Percentiles rank a stretch among this genome's conserved stretches.
Conservation (phyloP, 140 eudicot genomes). For the Anethum foeniculum region DNA sequence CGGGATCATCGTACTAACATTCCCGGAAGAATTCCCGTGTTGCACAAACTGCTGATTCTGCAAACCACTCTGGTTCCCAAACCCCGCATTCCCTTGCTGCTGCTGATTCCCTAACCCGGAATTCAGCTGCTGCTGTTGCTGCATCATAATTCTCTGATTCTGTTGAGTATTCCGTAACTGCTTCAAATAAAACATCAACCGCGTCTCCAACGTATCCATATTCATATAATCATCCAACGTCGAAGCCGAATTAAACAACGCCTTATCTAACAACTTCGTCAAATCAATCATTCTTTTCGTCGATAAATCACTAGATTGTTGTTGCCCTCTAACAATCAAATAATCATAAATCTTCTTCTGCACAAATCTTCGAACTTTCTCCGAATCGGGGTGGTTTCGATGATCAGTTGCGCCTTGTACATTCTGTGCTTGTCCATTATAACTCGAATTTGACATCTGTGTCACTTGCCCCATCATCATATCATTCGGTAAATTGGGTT, state of each 20-base stretch:
- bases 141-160: not conserved
- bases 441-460: constrained; percentile 2
- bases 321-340: constrained; percentile 36
- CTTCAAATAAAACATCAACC: constrained; percentile 33
- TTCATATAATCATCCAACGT: constrained; percentile 64
- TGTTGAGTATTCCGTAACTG: constrained; percentile 17
- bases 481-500: constrained; percentile 25
- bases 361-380: constrained; percentile 39
- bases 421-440: constrained; percentile 49
- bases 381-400: constrained; percentile 34
- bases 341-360: constrained; percentile 45
- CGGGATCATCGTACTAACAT: constrained; percentile 84
- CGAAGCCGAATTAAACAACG: constrained; percentile 49
- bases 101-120: not conserved
- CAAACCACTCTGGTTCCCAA: constrained; percentile 2
- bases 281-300: constrained; percentile 38
- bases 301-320: constrained; percentile 35
- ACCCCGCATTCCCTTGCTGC: not conserved
- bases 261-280: constrained; percentile 61
- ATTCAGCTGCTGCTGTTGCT: not conserved
- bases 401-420: constrained; percentile 27
- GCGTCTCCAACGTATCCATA: constrained; percentile 44
- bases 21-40: constrained; percentile 44
- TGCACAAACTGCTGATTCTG: constrained; percentile 50
- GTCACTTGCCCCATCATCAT: constrained; percentile 54